Evolutionary conservation across 208 protist genomes (phyloP), one percentile per base, ranked within the genome.

Genomic region (Endotrypanum monterogeii): DNA sequence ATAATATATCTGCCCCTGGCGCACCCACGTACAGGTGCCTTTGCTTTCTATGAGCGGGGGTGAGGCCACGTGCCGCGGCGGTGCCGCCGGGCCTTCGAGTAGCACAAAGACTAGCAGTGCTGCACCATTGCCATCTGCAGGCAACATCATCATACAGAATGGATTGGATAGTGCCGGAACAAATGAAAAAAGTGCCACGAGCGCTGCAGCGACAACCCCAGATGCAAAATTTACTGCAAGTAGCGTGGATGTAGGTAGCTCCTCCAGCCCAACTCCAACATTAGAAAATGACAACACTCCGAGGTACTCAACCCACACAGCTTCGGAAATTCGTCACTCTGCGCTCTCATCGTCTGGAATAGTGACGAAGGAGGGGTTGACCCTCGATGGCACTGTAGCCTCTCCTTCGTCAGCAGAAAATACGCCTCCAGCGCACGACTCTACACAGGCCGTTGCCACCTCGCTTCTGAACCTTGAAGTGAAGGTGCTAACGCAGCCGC

Each of bases 391-490:
- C 44, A 16, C 5, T 1, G 9, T 52, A 44, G 18, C 62, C 25
- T 44, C n/a, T 8, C 62, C 18, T 14, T 68, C 62, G 20, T 25
- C 39, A 14, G 39, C 44, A n/a, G 62, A 12, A 9, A 35, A 37
- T 0, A 37, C 28, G n/a, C n/a, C 44, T 28, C 62, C 18, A 52
- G 44, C 28, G 39, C 41, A 35, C 44, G 44, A 52, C 16, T 18
- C 28, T 12, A 14, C 46, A 50, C 3, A 70, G 8, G 46, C 66
- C 25, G 55, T 39, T 56, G 50, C 68, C 63, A 82, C 62, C 37
- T 73, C 76, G 14, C 76, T 95, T 3, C 62, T 95, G n/a, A 90
- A 91, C 70, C 68, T 93, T 5, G 85, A 91, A 56, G 90, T 93
- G 28, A 91, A 91, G 70, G 85, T 92, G 44, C 87, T 95, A 18